Base-by-base conservation (phyloP, 2,329 filamentous ascomycete species). In the Colletotrichum navitas region DNA sequence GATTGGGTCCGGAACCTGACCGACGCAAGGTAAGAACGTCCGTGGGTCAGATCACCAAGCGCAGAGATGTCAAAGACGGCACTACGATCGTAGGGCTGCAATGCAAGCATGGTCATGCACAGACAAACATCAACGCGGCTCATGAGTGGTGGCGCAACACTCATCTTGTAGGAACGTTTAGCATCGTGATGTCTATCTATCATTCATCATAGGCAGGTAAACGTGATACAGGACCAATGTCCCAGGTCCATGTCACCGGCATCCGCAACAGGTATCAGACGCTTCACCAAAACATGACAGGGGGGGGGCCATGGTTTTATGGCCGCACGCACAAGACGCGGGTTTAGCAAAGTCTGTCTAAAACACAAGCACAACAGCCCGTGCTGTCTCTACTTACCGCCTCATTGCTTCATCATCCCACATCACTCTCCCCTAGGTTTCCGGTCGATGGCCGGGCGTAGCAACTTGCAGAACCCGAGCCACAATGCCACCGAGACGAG, bases 401-500 rank as follows among this genome's bases (percentile, higher is more conserved):
- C 21, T 41, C 21, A 39, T 24, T 24, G 39, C 54, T 24, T 39
- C 36, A 18, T 6, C 14, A 8, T 24, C 4, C 10, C 2, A 5
- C 6, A 8, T 6, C 36, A 34, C 34, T 52, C 63, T 10, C 54
- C 10, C 11, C 32, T 36, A 26, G 21, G 18, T 34, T 70, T 70
- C 47, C 45, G 66, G 2, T 70, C 67, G n/a, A 70, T 70, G 24
- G 24, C 55, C 7, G 67, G 63, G 21, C 67, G 47, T 10, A 71
- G 18, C 36, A 71, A 41, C 58, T 51, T 71, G 4, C 36, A 56
- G 49, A 58, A 71, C 24, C 43, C 64, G 32, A 36, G 5, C 68
- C 68, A 71, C 18, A 71, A 10, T 1, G 29, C 64, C n/a, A 71
- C 2, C 14, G 68, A 71, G n/a, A 67, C 34, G 18, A 71, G 41